Evolutionary conservation across 176 grass and related monocot species (phyloP), one percentile per base, ranked within the genome.

Genomic region (Miscanthus lutarioriparius): DNA sequence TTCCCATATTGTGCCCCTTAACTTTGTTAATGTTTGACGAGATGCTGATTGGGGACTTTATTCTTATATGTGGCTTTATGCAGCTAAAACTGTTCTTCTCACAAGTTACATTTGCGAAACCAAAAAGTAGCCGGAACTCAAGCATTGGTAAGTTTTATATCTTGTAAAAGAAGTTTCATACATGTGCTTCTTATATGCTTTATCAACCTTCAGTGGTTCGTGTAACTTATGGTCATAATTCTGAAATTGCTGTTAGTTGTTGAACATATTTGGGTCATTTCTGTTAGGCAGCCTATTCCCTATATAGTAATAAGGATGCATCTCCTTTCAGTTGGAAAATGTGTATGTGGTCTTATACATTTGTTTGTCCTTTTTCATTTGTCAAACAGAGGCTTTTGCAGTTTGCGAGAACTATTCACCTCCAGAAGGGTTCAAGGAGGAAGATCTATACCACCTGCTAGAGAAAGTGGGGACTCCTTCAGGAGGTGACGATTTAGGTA

Each of bases 401-500:
- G 91, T 93, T 36, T 98, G 93, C 44, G 96, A 95, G 78, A 95
- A 95, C 48, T 98, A 98, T 80, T 90, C 89, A 78, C 91, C 91
- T 48, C 96, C 92, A 12, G 91, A 95, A 84, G 92, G 92, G 7
- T 98, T 98, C 45, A 88, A 90, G 53, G 91, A 91, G 84, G 95
- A 88, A 87, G 92, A 98, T 72, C 41, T 98, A 13, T 95, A 98
- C 79, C 89, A 88, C 48, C 83, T 98, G 67, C 89, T 98, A 74
- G 93, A 98, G 75, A 95, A 93, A 91, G 91, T 98, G 70, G 92
- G 96, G 7, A 95, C 86, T 85, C 96, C 96, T 77, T 98, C 92
- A 13, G 95, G 96, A 16, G 75, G 39, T 12, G 82, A 75, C 26
- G 86, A 88, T 88, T 53, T 86, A 79, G 86, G 90, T 88, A 59